These are phyloP conservation scores for Eucalyptus tenuipes DNA, from an alignment of 345 rosid species.

Conservation along the genomic window DNA sequence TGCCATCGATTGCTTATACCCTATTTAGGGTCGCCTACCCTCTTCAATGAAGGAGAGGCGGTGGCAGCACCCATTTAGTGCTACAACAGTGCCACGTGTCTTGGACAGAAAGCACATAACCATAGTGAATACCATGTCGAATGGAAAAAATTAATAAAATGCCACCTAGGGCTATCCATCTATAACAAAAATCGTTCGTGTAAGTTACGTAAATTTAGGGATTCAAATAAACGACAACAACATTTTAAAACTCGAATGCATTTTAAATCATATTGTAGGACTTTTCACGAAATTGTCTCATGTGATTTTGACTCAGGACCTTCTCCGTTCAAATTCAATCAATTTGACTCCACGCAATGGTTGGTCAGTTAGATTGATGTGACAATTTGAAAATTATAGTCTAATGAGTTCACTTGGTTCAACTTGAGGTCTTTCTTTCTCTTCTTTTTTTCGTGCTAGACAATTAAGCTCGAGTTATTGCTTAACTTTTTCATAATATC, in stretches of 20 bases:
- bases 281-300: background rate
- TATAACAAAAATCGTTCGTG: fast-evolving
- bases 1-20: background rate
- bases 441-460: background rate
- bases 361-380: background rate
- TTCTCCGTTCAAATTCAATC: background rate
- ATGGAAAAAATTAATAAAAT: background rate
- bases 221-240: background rate
- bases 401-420: background rate
- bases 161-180: background rate
- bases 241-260: background rate
- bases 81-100: background rate
- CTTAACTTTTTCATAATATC: background rate
- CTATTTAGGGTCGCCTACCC: background rate
- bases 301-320: background rate
- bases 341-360: background rate
- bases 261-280: background rate
- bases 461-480: background rate
- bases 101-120: background rate
- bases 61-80: no score
- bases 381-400: background rate
- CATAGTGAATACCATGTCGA: background rate
- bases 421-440: background rate
- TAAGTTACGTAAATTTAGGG: background rate
- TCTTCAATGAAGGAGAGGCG: background rate